phyloP scores from a whole-genome alignment of 2,329 filamentous ascomycete genomes.

The Sclerotinia sclerotiorum region DNA sequence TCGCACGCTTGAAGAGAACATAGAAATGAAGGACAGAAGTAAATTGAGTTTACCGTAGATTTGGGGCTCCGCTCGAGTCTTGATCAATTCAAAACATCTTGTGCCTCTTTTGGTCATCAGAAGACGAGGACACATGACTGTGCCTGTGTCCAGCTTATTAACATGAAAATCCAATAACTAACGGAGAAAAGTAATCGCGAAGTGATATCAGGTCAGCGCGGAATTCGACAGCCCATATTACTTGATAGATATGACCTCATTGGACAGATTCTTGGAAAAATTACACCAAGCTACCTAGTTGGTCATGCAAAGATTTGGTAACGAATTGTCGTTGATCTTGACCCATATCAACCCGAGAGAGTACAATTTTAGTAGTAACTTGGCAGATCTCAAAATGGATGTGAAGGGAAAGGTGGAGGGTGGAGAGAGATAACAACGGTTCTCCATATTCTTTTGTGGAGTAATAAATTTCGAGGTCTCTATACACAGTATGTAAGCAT shows the following conservation, averaged over 20 bases:
- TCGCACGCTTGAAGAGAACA: neutral
- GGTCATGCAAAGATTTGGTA: neutral
- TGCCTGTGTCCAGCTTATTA: conserved; percentile 1
- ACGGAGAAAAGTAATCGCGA: conserved; percentile 8
- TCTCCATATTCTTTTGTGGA: neutral
- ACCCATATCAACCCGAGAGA: neutral
- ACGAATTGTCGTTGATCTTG: neutral
- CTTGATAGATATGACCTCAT: conserved; percentile 11
- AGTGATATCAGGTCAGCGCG: neutral
- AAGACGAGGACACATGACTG: neutral
- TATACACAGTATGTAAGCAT: neutral
- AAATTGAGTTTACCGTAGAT: neutral
- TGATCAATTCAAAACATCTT: neutral
- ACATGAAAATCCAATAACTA: neutral
- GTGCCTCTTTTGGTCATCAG: neutral
- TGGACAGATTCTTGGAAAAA: conserved; percentile 6
- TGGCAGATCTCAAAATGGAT: no score
- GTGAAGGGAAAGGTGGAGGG: no score
- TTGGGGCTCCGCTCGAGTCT: neutral
- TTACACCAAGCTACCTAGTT: neutral
- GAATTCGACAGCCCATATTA: neutral
- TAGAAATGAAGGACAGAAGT: neutral
- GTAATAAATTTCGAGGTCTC: neutral
- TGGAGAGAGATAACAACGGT: neutral
- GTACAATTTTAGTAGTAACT: neutral